These are phyloP conservation scores for Aspergillus leporis DNA, from an alignment of 495 filamentous ascomycete genomes.

Conservation along the genomic window DNA sequence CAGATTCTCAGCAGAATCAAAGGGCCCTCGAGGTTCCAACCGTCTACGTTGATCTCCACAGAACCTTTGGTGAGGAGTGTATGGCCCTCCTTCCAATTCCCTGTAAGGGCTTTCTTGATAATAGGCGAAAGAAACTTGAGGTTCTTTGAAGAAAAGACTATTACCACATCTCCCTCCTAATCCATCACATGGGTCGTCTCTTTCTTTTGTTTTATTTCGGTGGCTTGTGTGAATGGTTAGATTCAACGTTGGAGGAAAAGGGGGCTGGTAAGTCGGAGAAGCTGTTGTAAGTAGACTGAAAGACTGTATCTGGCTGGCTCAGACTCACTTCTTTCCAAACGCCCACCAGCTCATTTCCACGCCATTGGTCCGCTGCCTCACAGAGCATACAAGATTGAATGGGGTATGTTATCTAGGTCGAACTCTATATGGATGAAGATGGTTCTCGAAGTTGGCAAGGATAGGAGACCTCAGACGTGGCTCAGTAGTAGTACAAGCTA, in stretches of 20 bases:
- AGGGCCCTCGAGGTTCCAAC: slow-evolving; percentile 44
- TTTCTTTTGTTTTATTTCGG: background rate
- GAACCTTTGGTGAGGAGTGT: slow-evolving; percentile 36
- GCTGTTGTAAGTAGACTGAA: no score
- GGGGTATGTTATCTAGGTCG: no score
- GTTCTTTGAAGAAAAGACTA: slow-evolving; percentile 46
- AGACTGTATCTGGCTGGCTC: no score
- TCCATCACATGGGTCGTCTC: slow-evolving; percentile 3
- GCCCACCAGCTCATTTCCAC: no score
- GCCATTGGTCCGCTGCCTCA: no score
- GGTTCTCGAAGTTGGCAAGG: no score
- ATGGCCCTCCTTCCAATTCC: slow-evolving; percentile 34
- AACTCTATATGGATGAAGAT: no score
- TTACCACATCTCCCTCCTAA: slow-evolving; percentile 9
- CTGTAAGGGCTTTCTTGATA: slow-evolving; percentile 38
- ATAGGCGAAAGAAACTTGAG: slow-evolving; percentile 47
- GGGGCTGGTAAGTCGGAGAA: no score
- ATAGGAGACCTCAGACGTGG: no score
- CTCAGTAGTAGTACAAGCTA: no score
- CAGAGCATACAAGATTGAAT: no score
- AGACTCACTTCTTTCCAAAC: no score
- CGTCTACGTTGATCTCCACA: slow-evolving; percentile 36
- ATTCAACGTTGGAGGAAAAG: background rate
- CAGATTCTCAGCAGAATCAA: slow-evolving; percentile 51
- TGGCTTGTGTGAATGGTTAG: background rate